Percentiles rank a stretch among this genome's conserved stretches.
Evolutionary conservation across 2,329 filamentous ascomycete species (phyloP).

Genomic region (Pseudogymnoascus sp.): DNA sequence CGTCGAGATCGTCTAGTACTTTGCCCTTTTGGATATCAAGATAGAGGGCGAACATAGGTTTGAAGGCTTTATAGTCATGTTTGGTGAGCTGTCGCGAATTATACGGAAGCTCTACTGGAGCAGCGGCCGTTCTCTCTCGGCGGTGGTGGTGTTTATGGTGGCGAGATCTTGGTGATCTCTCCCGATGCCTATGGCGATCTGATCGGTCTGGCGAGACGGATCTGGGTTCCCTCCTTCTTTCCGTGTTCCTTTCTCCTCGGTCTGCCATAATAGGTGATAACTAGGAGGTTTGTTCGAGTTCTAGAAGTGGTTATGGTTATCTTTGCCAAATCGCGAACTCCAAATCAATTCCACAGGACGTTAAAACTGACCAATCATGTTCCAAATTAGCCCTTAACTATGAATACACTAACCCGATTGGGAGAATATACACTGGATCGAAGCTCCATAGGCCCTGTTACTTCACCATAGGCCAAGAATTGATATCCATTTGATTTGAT

Average conservation of each 20-base stretch:
- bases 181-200: background rate
- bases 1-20: conserved; percentile 57
- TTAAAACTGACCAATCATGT: conserved; percentile 4
- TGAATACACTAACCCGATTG: background rate
- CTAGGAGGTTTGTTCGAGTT: background rate
- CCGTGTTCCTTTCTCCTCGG: background rate
- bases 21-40: conserved; percentile 80
- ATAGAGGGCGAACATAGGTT: conserved; percentile 72
- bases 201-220: background rate
- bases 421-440: background rate
- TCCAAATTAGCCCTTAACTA: background rate
- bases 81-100: conserved; percentile 58
- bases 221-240: background rate
- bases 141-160: conserved; percentile 32
- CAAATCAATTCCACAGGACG: background rate
- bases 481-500: background rate
- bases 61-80: conserved; percentile 56
- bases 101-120: conserved; percentile 47
- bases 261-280: background rate
- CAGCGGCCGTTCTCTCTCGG: conserved; percentile 13
- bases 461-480: background rate
- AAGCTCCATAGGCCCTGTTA: background rate
- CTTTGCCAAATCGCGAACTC: background rate
- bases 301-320: background rate
- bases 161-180: conserved; percentile 7